Percentiles rank a stretch among this genome's conserved stretches.
Conservation (phyloP, 2,329 filamentous ascomycete genomes). For the Simplicillium aogashimaense region DNA sequence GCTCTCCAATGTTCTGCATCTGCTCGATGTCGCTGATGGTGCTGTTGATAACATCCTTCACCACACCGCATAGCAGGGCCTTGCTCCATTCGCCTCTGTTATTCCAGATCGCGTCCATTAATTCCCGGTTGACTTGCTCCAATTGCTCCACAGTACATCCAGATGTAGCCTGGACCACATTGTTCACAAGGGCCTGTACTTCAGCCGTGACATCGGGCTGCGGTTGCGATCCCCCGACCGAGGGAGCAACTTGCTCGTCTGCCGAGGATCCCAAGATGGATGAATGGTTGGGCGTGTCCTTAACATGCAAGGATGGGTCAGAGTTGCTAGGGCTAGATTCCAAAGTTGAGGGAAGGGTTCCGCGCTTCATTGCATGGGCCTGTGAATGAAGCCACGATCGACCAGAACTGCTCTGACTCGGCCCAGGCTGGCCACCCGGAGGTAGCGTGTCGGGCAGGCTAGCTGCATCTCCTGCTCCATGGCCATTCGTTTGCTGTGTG, state of each 20-base stretch:
- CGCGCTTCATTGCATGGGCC: slow-evolving; percentile 36
- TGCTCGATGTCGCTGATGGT: slow-evolving; percentile 59
- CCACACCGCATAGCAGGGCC: slow-evolving; percentile 53
- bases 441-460: slow-evolving; percentile 45
- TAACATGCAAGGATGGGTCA: slow-evolving; percentile 12
- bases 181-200: slow-evolving; percentile 47
- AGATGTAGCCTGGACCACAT: slow-evolving; percentile 57
- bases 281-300: slow-evolving; percentile 15
- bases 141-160: slow-evolving; percentile 87
- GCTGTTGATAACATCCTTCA: slow-evolving; percentile 66
- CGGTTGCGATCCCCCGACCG: slow-evolving; percentile 23
- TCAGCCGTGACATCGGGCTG: slow-evolving; percentile 35
- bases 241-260: no score
- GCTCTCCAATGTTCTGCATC: slow-evolving; percentile 32
- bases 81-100: slow-evolving; percentile 76
- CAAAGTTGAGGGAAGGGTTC: slow-evolving; percentile 17
- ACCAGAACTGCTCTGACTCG: no score
- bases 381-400: slow-evolving; percentile 49
- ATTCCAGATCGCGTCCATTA: slow-evolving; percentile 88
- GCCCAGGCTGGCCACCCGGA: no score
- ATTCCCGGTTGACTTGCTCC: slow-evolving; percentile 80
- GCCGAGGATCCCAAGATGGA: slow-evolving; percentile 10
- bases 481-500: slow-evolving; percentile 64
- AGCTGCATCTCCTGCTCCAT: slow-evolving; percentile 19
- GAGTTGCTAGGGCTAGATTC: slow-evolving; percentile 23